These are phyloP conservation scores for Thermoascus crustaceus DNA, from an alignment of 2,329 filamentous ascomycete genomes.

Conservation along the genomic window DNA sequence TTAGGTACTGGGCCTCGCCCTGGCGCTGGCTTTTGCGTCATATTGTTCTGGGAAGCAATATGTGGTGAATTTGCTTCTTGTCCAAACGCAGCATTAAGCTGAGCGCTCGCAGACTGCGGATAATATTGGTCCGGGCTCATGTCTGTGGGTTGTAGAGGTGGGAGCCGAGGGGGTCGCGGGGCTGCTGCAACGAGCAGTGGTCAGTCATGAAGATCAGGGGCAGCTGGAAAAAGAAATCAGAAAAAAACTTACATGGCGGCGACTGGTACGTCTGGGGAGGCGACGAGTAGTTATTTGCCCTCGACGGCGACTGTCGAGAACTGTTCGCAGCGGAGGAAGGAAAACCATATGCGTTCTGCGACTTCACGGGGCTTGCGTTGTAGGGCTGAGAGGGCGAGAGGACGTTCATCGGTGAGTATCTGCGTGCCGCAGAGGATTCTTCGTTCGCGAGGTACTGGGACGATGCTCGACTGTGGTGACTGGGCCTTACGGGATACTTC, in stretches of 20 bases:
- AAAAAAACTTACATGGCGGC: conserved; percentile 43
- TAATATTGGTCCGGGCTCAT: conserved; percentile 62
- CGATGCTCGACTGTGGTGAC: conserved; percentile 61
- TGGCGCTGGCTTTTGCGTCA: conserved; percentile 34
- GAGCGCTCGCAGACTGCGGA: conserved; percentile 59
- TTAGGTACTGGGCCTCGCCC: conserved; percentile 69
- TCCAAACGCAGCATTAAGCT: conserved; percentile 60
- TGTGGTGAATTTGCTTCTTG: conserved; percentile 45
- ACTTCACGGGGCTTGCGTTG: conserved; percentile 53
- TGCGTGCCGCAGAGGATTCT: conserved; percentile 73
- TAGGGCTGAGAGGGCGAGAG: conserved; percentile 76
- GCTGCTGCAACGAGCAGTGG: conserved; percentile 32
- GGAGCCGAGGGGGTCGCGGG: conserved; percentile 56
- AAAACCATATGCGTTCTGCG: conserved; percentile 45
- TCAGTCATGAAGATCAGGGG: conserved; percentile 5
- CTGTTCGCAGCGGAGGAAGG: conserved; percentile 44
- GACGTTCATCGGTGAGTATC: conserved; percentile 93
- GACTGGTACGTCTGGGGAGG: conserved; percentile 52
- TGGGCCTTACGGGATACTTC: conserved; percentile 75
- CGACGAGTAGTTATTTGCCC: conserved; percentile 51
- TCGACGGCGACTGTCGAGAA: conserved; percentile 69
- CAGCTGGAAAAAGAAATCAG: not conserved
- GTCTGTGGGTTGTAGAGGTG: conserved; percentile 63
- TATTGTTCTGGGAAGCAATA: conserved; percentile 38
- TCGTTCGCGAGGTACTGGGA: conserved; percentile 67